A percentile compares a stretch with the other conserved stretches of the same genome.
These are phyloP conservation scores for Fusarium sp. DNA, from an alignment of 2,329 filamentous ascomycete species.

Conservation along the genomic window DNA sequence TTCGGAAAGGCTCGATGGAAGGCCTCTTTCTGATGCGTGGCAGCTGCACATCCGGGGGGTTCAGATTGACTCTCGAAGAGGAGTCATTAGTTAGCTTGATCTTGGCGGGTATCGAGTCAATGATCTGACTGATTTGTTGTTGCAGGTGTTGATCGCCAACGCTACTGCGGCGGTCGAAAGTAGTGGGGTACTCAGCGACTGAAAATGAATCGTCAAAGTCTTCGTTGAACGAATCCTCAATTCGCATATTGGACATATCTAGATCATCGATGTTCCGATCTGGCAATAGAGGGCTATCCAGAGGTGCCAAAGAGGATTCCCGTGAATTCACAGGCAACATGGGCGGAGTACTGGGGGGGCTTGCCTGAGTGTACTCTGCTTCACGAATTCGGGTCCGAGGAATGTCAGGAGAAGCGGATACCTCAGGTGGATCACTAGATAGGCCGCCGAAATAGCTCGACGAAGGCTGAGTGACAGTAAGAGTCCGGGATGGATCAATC, in stretches of 20 bases:
- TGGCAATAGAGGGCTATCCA: slow-evolving; percentile 59
- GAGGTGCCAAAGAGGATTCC: slow-evolving; percentile 54
- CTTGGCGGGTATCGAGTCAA: slow-evolving; percentile 79
- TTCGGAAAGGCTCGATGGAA: slow-evolving; percentile 56
- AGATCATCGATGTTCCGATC: slow-evolving; percentile 55
- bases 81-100: slow-evolving; percentile 76
- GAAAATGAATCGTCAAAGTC: slow-evolving; percentile 57
- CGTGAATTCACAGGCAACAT: slow-evolving; percentile 28
- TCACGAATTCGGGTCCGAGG: slow-evolving; percentile 46
- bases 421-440: slow-evolving; percentile 56
- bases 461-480: slow-evolving; percentile 51
- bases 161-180: slow-evolving; percentile 46
- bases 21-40: slow-evolving; percentile 58
- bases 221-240: slow-evolving; percentile 58
- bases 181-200: slow-evolving; percentile 43
- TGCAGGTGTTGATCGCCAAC: slow-evolving; percentile 75
- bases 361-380: slow-evolving; percentile 52
- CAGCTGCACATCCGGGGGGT: slow-evolving; percentile 67
- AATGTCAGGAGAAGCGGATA: slow-evolving; percentile 56
- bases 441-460: slow-evolving; percentile 53
- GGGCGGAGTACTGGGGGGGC: slow-evolving; percentile 62
- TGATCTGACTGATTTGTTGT: slow-evolving; percentile 81
- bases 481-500: slow-evolving; percentile 52
- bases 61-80: slow-evolving; percentile 59
- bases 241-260: slow-evolving; percentile 52